phyloP scores from a whole-genome alignment of 2,329 filamentous ascomycete genomes.

The Scedosporium dehoogii region DNA sequence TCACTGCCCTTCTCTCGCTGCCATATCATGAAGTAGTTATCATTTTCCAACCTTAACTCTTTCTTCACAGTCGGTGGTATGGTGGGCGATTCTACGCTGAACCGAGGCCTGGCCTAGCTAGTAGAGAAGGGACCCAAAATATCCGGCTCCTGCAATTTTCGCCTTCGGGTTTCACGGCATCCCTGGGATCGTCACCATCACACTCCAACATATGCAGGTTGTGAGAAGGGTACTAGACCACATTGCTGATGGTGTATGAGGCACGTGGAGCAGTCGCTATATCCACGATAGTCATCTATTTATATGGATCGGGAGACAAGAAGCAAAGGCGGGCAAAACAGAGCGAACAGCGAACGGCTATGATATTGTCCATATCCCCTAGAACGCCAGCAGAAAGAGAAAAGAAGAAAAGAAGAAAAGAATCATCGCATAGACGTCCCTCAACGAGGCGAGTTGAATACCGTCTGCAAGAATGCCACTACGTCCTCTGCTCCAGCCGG shows the following conservation, averaged over 20 bases:
- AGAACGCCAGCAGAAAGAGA: not conserved
- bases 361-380: not conserved
- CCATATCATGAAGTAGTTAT: no score
- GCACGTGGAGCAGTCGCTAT: not conserved
- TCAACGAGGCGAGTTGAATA: not conserved
- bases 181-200: no score
- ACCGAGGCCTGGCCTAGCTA: no score
- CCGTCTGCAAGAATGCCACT: slow-evolving; percentile 20
- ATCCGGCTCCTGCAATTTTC: no score
- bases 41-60: no score
- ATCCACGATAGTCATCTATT: not conserved
- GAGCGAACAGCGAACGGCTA: not conserved
- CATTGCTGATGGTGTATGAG: not conserved
- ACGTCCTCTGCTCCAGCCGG: slow-evolving; percentile 32
- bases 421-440: not conserved
- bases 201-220: no score
- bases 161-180: no score
- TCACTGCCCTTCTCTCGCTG: no score
- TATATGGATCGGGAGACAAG: not conserved
- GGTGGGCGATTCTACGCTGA: no score
- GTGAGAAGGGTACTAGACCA: not conserved
- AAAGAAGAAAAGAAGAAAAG: not conserved
- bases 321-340: not conserved
- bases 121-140: no score
- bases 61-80: no score